phyloP scores from a whole-genome alignment of 768 basidiomycete genomes.

The Rhizopogon vulgaris region DNA sequence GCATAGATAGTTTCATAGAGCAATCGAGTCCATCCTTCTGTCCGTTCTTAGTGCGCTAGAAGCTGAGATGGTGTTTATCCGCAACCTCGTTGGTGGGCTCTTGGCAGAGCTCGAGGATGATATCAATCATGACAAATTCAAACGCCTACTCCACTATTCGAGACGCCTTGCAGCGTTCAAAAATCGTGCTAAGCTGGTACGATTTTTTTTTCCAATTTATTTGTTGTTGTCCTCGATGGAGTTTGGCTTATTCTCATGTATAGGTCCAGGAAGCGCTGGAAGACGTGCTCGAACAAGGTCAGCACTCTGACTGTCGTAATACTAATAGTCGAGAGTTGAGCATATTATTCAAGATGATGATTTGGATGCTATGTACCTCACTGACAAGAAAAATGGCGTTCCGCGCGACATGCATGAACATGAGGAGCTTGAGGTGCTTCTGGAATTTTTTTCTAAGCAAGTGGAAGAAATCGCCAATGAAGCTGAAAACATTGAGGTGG shows the following conservation, averaged over 20 bases:
- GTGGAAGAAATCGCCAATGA: slow-evolving; percentile 96
- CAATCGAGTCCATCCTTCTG: slow-evolving; percentile 87
- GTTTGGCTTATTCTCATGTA: slow-evolving; percentile 1
- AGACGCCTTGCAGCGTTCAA: slow-evolving; percentile 84
- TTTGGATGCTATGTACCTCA: slow-evolving; percentile 91
- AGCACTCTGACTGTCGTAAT: slow-evolving; percentile 4
- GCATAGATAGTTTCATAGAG: slow-evolving; percentile 43
- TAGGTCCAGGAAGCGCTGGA: slow-evolving; percentile 88
- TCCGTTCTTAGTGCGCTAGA: slow-evolving; percentile 91
- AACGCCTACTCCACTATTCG: slow-evolving; percentile 87
- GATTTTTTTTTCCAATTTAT: slow-evolving; percentile 8
- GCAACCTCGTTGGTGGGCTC: slow-evolving; percentile 83
- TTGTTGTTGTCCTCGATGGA: background rate
- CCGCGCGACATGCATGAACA: slow-evolving; percentile 72
- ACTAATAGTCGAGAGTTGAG: background rate
- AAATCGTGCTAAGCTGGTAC: slow-evolving; percentile 80
- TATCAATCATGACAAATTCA: slow-evolving; percentile 93
- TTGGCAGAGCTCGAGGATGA: slow-evolving; percentile 92
- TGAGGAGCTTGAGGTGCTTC: slow-evolving; percentile 85
- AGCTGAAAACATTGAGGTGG: slow-evolving; percentile 78
- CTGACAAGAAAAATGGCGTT: slow-evolving; percentile 64
- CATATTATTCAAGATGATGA: slow-evolving; percentile 68
- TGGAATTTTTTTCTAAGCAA: slow-evolving; percentile 96
- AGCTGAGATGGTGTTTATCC: slow-evolving; percentile 93
- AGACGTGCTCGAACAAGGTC: slow-evolving; percentile 88